These are phyloP conservation scores for Gynandropsis gynandra DNA, from an alignment of 345 rosid species.

Conservation along the genomic window DNA sequence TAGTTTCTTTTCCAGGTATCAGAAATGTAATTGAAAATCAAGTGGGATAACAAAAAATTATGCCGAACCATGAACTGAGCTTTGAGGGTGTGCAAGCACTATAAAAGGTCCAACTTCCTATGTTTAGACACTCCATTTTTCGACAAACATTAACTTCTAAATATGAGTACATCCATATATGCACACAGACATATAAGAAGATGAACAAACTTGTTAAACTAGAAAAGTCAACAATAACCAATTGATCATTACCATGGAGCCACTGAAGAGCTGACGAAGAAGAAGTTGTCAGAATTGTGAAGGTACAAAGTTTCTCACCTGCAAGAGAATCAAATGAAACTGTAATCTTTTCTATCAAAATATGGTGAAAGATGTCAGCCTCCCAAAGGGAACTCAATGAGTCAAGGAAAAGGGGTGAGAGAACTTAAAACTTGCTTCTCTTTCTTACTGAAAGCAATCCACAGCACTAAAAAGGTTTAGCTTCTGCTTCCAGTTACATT, in stretches of 20 bases:
- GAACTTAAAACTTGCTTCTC: neutral
- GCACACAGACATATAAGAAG: neutral
- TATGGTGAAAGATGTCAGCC: neutral
- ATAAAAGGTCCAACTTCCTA: neutral
- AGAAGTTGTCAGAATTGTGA: conserved; percentile 69
- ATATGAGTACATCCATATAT: neutral
- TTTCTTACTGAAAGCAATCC: neutral
- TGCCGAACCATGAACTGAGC: neutral
- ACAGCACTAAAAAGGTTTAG: no score
- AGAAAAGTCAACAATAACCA: neutral
- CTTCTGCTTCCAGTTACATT: no score
- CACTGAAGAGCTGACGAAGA: conserved; percentile 61
- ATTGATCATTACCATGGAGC: conserved; percentile 65
- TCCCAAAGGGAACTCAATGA: neutral
- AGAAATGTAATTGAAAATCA: no score
- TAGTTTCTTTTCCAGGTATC: no score
- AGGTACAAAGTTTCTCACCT: conserved; percentile 74
- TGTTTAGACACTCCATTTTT: conserved; percentile 1
- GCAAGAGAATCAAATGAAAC: conserved; percentile 20
- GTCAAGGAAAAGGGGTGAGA: neutral
- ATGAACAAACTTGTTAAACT: no score
- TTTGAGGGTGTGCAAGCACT: neutral
- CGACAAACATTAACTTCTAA: neutral
- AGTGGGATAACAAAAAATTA: no score
- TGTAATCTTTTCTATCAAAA: neutral